These are phyloP conservation scores for Penicillium paneum DNA, from an alignment of 2,329 filamentous ascomycete genomes.

Conservation along the genomic window DNA sequence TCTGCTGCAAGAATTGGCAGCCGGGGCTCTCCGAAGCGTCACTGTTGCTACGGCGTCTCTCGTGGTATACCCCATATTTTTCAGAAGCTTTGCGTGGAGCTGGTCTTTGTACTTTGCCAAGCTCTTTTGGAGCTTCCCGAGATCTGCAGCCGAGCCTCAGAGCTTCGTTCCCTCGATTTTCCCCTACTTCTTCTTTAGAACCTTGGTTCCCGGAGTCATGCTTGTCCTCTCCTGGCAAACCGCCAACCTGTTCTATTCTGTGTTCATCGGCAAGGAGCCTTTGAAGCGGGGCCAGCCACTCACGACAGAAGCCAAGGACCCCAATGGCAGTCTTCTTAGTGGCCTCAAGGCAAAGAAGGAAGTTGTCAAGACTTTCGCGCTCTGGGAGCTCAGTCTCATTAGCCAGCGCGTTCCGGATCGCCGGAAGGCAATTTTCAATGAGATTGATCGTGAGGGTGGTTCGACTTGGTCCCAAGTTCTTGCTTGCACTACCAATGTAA, in stretches of 20 bases:
- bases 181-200: slow-evolving; percentile 57
- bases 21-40: slow-evolving; percentile 37
- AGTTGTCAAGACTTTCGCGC: slow-evolving; percentile 74
- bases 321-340: slow-evolving; percentile 82
- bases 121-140: slow-evolving; percentile 71
- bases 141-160: slow-evolving; percentile 61
- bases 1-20: slow-evolving; percentile 30
- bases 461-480: slow-evolving; percentile 79
- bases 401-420: slow-evolving; percentile 70
- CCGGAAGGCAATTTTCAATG: slow-evolving; percentile 76
- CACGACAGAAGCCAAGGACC: slow-evolving; percentile 80
- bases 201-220: slow-evolving; percentile 61
- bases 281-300: slow-evolving; percentile 81
- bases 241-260: slow-evolving; percentile 71
- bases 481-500: slow-evolving; percentile 63
- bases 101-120: slow-evolving; percentile 68
- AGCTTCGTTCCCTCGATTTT: slow-evolving; percentile 53
- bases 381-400: slow-evolving; percentile 86
- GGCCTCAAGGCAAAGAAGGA: slow-evolving; percentile 82
- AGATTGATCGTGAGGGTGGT: slow-evolving; percentile 78
- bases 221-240: slow-evolving; percentile 72
- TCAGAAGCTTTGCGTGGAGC: slow-evolving; percentile 65
- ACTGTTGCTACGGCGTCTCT: slow-evolving; percentile 48
- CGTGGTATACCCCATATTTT: slow-evolving; percentile 59
- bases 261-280: slow-evolving; percentile 77